Evolutionary conservation across 441 rosid genomes (phyloP).

Genomic region (Hypseocharis bilobata): DNA sequence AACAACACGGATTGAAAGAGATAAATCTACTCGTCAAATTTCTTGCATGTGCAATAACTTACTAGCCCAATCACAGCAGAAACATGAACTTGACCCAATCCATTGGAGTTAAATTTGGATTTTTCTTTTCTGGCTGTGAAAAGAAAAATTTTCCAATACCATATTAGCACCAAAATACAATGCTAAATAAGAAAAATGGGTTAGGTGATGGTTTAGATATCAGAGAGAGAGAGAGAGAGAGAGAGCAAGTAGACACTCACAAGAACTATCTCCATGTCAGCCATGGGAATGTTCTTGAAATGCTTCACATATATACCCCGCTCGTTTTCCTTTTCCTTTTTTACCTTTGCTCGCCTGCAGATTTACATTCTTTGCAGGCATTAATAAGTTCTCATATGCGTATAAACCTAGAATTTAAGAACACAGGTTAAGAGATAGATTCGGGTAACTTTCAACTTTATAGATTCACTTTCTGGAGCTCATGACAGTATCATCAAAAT

Average conservation of each 20-base stretch:
- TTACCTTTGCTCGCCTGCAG: conserved; percentile 51
- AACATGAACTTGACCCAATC: conserved; percentile 89
- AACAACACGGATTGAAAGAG: conserved; percentile 1
- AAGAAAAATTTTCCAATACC: conserved; percentile 10
- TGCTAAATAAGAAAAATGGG: not conserved
- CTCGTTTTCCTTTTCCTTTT: conserved; percentile 46
- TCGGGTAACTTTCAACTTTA: not conserved
- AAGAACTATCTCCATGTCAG: conserved; percentile 93
- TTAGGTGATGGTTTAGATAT: not conserved
- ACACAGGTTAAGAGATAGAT: not conserved
- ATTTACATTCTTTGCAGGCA: conserved; percentile 21
- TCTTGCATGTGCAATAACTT: conserved; percentile 24
- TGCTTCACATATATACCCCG: conserved; percentile 64
- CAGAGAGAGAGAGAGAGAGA: conserved; percentile 15
- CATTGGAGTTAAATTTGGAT: conserved; percentile 89
- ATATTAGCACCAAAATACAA: conserved; percentile 1
- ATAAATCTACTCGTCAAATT: conserved; percentile 11
- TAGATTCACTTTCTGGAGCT: not conserved
- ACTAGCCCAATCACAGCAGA: conserved; percentile 88
- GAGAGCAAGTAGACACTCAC: conserved; percentile 40
- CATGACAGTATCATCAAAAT: not conserved
- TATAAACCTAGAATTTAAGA: conserved; percentile 6
- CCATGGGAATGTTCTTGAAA: conserved; percentile 97
- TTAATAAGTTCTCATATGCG: conserved; percentile 7
- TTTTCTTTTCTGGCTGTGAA: conserved; percentile 86